Conservation (phyloP, 108 stramenopile species). For the Mediolabrus comicus region DNA sequence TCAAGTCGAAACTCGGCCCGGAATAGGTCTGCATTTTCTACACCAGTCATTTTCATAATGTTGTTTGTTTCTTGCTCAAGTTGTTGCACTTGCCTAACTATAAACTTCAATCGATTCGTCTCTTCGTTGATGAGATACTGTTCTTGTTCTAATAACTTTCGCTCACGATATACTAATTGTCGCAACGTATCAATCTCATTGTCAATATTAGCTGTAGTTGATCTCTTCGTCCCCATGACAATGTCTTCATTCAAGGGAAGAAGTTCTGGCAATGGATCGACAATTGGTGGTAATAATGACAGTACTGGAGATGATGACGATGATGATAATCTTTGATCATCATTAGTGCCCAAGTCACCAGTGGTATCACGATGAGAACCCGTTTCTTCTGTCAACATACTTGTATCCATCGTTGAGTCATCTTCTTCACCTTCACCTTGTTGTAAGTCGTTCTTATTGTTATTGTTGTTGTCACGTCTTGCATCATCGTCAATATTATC, state of each 20-base stretch:
- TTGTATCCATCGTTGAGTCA: neutral
- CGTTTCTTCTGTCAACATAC: neutral
- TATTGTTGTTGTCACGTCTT: neutral
- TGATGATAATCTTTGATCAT: neutral
- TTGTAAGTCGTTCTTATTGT: neutral
- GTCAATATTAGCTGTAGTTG: neutral
- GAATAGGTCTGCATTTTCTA: conserved; percentile 13
- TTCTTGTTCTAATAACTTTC: conserved; percentile 20
- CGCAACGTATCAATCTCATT: conserved; percentile 21
- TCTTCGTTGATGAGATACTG: conserved; percentile 13
- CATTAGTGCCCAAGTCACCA: neutral
- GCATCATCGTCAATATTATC: neutral
- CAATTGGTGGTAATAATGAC: neutral
- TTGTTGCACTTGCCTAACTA: conserved; percentile 23
- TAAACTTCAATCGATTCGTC: conserved; percentile 14
- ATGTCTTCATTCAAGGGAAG: neutral
- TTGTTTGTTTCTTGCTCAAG: conserved; percentile 13
- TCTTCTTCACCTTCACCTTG: neutral
- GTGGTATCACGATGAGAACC: neutral
- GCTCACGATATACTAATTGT: conserved; percentile 12
- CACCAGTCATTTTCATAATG: conserved; percentile 5
- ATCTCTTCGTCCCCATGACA: too few species aligned
- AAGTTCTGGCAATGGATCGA: neutral
- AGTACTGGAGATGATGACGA: too few species aligned
- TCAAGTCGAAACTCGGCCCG: conserved; percentile 19